Evolutionary conservation across 108 stramenopile genomes (phyloP).

Genomic region (Pseudonitzschia multistriata): DNA sequence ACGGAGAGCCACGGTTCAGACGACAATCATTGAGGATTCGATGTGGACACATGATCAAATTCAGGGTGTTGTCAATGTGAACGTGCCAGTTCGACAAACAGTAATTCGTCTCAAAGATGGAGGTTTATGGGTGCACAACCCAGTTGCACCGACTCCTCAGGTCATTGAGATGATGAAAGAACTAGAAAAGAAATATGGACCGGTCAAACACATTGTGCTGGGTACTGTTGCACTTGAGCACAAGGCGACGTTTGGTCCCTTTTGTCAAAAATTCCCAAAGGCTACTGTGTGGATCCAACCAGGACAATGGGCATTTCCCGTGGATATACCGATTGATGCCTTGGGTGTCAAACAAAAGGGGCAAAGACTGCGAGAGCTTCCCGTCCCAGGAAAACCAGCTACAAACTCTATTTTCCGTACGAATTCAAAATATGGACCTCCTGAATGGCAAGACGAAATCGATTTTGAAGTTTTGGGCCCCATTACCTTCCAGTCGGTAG

Average conservation of each 20-base stretch:
- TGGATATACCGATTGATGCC: conserved; percentile 69
- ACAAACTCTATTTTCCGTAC: conserved; percentile 33
- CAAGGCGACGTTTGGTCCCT: conserved; percentile 87
- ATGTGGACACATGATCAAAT: conserved; percentile 94
- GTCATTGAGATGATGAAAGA: conserved; percentile 56
- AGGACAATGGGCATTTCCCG: conserved; percentile 84
- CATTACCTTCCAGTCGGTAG: conserved; percentile 71
- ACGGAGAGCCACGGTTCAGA: conserved; percentile 63
- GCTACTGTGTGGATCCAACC: conserved; percentile 86
- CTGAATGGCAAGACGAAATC: conserved; percentile 79
- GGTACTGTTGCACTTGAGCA: conserved; percentile 91
- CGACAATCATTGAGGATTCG: conserved; percentile 42
- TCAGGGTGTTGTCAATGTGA: conserved; percentile 91
- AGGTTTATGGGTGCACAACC: conserved; percentile 87
- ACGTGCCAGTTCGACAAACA: conserved; percentile 87
- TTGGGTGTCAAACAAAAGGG: conserved; percentile 62
- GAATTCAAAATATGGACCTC: conserved; percentile 37
- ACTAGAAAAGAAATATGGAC: conserved; percentile 72
- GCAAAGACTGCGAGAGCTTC: conserved; percentile 51
- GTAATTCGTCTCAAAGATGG: conserved; percentile 66
- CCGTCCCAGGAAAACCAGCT: conserved; percentile 36
- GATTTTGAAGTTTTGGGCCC: conserved; percentile 84
- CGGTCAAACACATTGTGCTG: conserved; percentile 84
- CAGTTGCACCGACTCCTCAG: conserved; percentile 91
- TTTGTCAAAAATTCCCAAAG: conserved; percentile 70